Evolutionary conservation across 768 basidiomycete species (phyloP), one percentile per base, ranked within the genome.

Genomic region (Leccinum truebloodii): DNA sequence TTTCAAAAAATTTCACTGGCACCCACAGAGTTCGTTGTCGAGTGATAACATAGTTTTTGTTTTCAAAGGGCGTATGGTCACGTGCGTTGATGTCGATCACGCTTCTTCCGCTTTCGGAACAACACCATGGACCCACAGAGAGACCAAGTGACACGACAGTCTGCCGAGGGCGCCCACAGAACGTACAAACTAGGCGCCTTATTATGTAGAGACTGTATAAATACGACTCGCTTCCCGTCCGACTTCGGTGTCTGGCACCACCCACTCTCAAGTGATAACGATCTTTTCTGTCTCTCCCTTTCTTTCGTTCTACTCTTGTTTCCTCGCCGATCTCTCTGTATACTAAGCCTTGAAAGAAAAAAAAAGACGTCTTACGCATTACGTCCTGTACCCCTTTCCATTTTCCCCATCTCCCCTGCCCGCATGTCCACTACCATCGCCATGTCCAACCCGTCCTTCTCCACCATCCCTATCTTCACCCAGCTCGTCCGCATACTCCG

Each of bases 401-500:
- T 24, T 49, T 24, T 44, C 32, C 9, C 32, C 20, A 37, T 30
- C 20, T 28, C 30, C 1, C 2, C 52, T 4, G 1, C 6, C 30
- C 28, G 20, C 6, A 2, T 46, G 3, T 22, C 24, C 58, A 60
- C 59, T 10, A 35, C 28, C 26, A 6, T 26, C 18, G 18, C 39
- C 16, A 48, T 59, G 30, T 48, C 61, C 52, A 35, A 54, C 6
- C 75, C 61, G 52, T 63, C 60, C n/a, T n/a, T n/a, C n/a, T n/a
- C n/a, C n/a, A n/a, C n/a, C 67, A 69, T 65, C 46, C 44, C 54
- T 7, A 49, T 61, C 60, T 67, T 78, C 55, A 58, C 60, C 6
- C 76, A 80, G 61, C 73, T 85, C 67, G 63, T 78, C 39, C 60
- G 62, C 57, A 78, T 76, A 57, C 75, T 85, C 41, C 78, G 75